These are phyloP conservation scores for Paracorniculantispora psalliotae DNA, from an alignment of 2,329 filamentous ascomycete species.

Conservation along the genomic window DNA sequence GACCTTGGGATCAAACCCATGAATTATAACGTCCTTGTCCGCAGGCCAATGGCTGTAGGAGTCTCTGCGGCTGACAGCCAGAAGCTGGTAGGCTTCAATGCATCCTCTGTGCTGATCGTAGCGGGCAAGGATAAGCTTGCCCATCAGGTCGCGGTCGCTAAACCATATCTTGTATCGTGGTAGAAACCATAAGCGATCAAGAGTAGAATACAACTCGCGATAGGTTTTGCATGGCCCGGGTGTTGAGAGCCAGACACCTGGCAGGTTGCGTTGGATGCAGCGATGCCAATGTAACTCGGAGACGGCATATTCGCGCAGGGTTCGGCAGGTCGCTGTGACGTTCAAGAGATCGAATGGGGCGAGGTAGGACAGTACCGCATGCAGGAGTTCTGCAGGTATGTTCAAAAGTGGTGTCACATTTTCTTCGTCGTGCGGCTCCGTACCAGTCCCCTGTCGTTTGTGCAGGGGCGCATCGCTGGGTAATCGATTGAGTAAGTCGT, in stretches of 20 bases:
- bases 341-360: slow-evolving; percentile 57
- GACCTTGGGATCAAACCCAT: slow-evolving; percentile 66
- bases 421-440: slow-evolving; percentile 2
- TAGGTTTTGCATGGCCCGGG: slow-evolving; percentile 59
- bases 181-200: slow-evolving; percentile 82
- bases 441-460: neutral
- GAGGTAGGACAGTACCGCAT: slow-evolving; percentile 65
- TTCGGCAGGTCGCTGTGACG: slow-evolving; percentile 56
- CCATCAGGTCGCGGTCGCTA: slow-evolving; percentile 65
- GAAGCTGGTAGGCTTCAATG: slow-evolving; percentile 75
- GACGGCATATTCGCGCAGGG: slow-evolving; percentile 53
- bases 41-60: slow-evolving; percentile 59
- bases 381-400: slow-evolving; percentile 71
- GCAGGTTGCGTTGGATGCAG: slow-evolving; percentile 64
- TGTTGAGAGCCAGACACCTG: slow-evolving; percentile 45
- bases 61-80: slow-evolving; percentile 56
- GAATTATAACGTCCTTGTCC: slow-evolving; percentile 62
- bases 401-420: slow-evolving; percentile 35
- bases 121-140: slow-evolving; percentile 69
- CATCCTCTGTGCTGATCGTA: slow-evolving; percentile 68
- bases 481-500: slow-evolving; percentile 11
- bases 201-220: slow-evolving; percentile 65
- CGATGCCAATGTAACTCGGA: slow-evolving; percentile 69
- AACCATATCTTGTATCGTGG: slow-evolving; percentile 81
- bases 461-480: slow-evolving; percentile 5